Percentiles rank a stretch among this genome's conserved stretches.
These are phyloP conservation scores for Phaffia tasmanica DNA, from an alignment of 768 basidiomycete genomes.

Conservation along the genomic window DNA sequence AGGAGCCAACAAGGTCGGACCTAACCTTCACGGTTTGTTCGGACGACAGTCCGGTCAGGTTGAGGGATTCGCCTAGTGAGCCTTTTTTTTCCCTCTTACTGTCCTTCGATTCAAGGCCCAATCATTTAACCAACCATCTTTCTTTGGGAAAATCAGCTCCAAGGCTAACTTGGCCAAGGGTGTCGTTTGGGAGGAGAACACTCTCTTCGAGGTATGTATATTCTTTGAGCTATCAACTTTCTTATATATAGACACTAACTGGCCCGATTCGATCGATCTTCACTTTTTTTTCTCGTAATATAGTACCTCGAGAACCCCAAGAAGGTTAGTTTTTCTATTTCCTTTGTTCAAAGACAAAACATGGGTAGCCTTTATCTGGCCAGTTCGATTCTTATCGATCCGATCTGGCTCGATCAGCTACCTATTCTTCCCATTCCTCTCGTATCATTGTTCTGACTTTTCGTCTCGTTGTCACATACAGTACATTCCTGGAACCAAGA, in stretches of 20 bases:
- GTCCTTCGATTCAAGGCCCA: too few species aligned
- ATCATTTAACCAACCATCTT: too few species aligned
- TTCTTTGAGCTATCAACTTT: too few species aligned
- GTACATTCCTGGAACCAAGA: slow-evolving; percentile 73
- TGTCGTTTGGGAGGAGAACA: slow-evolving; percentile 68
- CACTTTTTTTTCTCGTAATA: slow-evolving; percentile 11
- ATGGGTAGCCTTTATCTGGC: too few species aligned
- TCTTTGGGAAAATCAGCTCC: neutral
- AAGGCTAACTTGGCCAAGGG: slow-evolving; percentile 87
- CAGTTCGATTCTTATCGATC: too few species aligned
- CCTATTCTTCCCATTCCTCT: too few species aligned
- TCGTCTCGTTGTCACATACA: slow-evolving; percentile 32
- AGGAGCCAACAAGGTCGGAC: slow-evolving; percentile 52
- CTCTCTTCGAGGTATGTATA: slow-evolving; percentile 58
- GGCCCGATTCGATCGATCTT: neutral
- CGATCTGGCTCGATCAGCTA: too few species aligned
- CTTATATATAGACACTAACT: too few species aligned
- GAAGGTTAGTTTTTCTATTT: neutral
- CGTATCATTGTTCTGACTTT: too few species aligned
- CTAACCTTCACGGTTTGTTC: slow-evolving; percentile 81
- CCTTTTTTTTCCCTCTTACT: slow-evolving; percentile 32
- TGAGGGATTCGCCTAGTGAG: slow-evolving; percentile 78
- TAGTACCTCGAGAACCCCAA: slow-evolving; percentile 28
- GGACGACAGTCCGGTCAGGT: slow-evolving; percentile 59
- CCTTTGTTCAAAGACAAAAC: neutral